Evolutionary conservation across 495 filamentous ascomycete species (phyloP).

Genomic region (Daldinia decipiens): DNA sequence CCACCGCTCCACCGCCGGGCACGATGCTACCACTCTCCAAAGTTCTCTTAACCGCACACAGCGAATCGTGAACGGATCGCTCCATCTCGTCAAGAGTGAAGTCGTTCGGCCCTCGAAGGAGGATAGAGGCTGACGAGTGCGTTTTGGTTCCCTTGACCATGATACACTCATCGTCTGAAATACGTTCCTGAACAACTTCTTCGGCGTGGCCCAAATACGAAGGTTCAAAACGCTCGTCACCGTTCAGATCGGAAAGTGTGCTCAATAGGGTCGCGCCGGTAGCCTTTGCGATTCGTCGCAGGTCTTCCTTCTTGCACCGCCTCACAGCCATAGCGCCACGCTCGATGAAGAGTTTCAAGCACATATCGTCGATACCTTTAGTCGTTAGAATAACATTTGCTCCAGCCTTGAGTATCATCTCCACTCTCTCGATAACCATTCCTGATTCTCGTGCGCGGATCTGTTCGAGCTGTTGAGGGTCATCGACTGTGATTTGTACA

Average conservation of each 20-base stretch:
- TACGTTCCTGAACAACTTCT: conserved; percentile 94
- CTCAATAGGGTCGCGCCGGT: conserved; percentile 93
- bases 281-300: conserved; percentile 94
- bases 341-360: conserved; percentile 94
- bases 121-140: conserved; percentile 93
- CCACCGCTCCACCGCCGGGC: conserved; percentile 93
- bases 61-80: conserved; percentile 94
- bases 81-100: conserved; percentile 99
- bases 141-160: conserved; percentile 95
- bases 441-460: conserved; percentile 91
- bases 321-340: conserved; percentile 95
- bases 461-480: conserved; percentile 95
- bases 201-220: conserved; percentile 90
- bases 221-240: conserved; percentile 94
- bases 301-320: conserved; percentile 98
- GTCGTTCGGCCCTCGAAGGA: conserved; percentile 95
- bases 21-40: conserved; percentile 97
- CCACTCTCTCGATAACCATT: conserved; percentile 92
- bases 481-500: conserved; percentile 97
- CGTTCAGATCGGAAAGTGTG: conserved; percentile 94
- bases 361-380: conserved; percentile 97
- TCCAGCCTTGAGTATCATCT: conserved; percentile 97
- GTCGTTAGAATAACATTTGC: conserved; percentile 97
- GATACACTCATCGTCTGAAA: conserved; percentile 99
- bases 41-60: conserved; percentile 96